A percentile compares a stretch with the other conserved stretches of the same genome.
Conservation (phyloP, 2,329 filamentous ascomycete genomes). For the Sporothrix pallida region DNA sequence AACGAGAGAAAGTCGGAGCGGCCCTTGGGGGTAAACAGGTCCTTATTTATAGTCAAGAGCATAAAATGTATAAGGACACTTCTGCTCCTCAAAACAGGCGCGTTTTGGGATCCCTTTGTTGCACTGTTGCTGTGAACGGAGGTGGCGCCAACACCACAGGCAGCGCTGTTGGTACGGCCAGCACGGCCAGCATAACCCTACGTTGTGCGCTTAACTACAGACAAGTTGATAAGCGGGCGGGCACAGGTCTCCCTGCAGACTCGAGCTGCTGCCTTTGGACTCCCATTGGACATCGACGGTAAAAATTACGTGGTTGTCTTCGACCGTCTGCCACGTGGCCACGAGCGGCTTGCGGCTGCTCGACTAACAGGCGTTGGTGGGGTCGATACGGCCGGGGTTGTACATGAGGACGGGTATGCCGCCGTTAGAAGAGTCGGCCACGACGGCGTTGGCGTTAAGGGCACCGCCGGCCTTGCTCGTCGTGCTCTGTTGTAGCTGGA, state of each 20-base stretch:
- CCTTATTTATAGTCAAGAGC: no score
- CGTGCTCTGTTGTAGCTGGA: slow-evolving; percentile 63
- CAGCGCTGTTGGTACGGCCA: no score
- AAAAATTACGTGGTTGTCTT: slow-evolving; percentile 62
- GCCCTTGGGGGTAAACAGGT: no score
- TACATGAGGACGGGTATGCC: slow-evolving; percentile 56
- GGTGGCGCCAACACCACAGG: no score
- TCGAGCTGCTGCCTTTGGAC: slow-evolving; percentile 69
- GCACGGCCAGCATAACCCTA: slow-evolving; percentile 49
- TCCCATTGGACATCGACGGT: slow-evolving; percentile 74
- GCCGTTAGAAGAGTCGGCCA: slow-evolving; percentile 54
- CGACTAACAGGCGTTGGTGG: slow-evolving; percentile 63
- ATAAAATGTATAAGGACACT: no score
- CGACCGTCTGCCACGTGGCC: slow-evolving; percentile 67
- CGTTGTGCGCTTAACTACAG: slow-evolving; percentile 59
- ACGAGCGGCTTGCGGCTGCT: slow-evolving; percentile 70
- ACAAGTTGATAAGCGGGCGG: slow-evolving; percentile 67
- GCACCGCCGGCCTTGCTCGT: slow-evolving; percentile 61
- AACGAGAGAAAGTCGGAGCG: no score
- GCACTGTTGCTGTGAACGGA: no score
- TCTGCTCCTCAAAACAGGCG: no score
- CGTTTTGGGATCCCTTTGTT: no score
- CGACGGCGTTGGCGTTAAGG: slow-evolving; percentile 62
- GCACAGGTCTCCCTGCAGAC: slow-evolving; percentile 67
- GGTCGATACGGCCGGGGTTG: slow-evolving; percentile 73